Conservation (phyloP, 1,284 basidiomycete species). For the Kalmanozyma brasiliensis region DNA sequence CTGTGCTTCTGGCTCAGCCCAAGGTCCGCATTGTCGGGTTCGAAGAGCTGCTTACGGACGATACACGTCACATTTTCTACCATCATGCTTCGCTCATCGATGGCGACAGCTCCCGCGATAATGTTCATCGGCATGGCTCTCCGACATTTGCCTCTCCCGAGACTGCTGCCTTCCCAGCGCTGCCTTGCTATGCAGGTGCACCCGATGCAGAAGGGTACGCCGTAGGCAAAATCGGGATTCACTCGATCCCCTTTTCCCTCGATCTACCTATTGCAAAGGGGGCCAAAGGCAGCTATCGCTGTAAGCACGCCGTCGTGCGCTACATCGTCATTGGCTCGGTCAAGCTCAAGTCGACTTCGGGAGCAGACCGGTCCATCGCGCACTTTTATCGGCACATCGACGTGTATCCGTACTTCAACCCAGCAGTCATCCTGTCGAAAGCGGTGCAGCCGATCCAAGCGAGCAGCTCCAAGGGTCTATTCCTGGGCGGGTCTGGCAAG, state of each 20-base stretch:
- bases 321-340: conserved; percentile 87
- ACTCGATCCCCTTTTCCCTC: conserved; percentile 82
- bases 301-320: conserved; percentile 76
- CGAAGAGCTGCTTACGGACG: conserved; percentile 76
- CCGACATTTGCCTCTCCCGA: conserved; percentile 66
- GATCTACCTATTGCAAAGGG: conserved; percentile 76
- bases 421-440: conserved; percentile 75
- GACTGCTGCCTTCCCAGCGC: conserved; percentile 70
- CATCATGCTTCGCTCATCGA: conserved; percentile 77
- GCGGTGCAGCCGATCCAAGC: conserved; percentile 76
- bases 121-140: conserved; percentile 63
- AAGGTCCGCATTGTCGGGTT: conserved; percentile 89
- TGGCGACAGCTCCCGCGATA: conserved; percentile 54
- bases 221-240: conserved; percentile 72
- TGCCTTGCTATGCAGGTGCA: conserved; percentile 70
- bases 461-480: conserved; percentile 73
- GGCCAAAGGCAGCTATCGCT: conserved; percentile 78
- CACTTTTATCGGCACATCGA: conserved; percentile 90
- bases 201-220: conserved; percentile 79
- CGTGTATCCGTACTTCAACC: conserved; percentile 83
- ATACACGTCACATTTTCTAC: conserved; percentile 84
- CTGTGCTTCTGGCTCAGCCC: conserved; percentile 77
- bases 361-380: conserved; percentile 76
- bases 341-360: conserved; percentile 78
- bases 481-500: conserved; percentile 75